Evolutionary conservation across 164 flowering plant species (phyloP), one percentile per base, ranked within the genome.

Genomic region (Magnolia changhungtana): DNA sequence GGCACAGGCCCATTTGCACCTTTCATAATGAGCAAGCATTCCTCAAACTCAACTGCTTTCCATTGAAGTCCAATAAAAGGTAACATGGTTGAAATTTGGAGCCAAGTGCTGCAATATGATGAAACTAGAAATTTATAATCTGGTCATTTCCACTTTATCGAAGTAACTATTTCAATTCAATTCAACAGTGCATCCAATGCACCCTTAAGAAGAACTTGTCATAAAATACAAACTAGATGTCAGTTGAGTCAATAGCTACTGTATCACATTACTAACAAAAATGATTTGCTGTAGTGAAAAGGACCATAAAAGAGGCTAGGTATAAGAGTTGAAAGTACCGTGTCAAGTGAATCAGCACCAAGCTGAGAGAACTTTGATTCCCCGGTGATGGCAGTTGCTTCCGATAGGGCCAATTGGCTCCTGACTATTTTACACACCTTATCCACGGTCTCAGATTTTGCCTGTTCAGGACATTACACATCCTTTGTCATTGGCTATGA

Each of bases 281-380:
- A 64, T 2, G 23, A 11, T 29, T 67, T 23, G 70, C 45, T n/a
- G 23, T n/a, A 65, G 27, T 29, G 45, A 68, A 37, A 68, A 29
- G 70, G 50, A 37, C 20, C 27, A 29, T 13, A 37, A 68, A 68
- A 68, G 61, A 55, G 61, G 31, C 20, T 14, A 9, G 45, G n/a
- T 68, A 6, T 55, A 68, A 11, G 1, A 18, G 29, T 18, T 37
- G 45, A 37, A 37, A 37, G 45, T 85, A 87, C 90, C 81, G 88
- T 87, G 69, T 87, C 90, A 50, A 87, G 87, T 64, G 90, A 87
- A 81, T 87, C 90, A 65, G 90, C 90, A 52, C 90, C 90, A 74
- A 87, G 90, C 2, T 81, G 73, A 49, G 81, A 55, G 50, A 87
- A 85, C 69, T 78, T 87, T 20, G 89, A 84, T 13, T 82, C 85